phyloP scores from a whole-genome alignment of 257 asterid species.

The Nicotiana benthamiana region DNA sequence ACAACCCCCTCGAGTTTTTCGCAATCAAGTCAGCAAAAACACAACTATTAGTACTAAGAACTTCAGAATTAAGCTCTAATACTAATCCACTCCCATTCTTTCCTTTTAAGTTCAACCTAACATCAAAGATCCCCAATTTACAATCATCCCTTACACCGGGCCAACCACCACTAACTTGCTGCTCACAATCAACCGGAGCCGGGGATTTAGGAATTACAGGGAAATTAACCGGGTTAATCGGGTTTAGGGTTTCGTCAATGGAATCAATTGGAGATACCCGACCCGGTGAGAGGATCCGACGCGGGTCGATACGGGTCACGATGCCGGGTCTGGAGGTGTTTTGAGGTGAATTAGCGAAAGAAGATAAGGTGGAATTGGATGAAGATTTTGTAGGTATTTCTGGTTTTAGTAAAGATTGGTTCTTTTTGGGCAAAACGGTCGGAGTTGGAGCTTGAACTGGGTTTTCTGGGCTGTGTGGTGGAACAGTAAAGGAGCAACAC shows the following conservation, averaged over 20 bases:
- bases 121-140: slow-evolving; percentile 47
- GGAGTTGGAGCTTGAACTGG: slow-evolving; percentile 15
- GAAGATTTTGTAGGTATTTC: slow-evolving; percentile 30
- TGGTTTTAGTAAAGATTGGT: slow-evolving; percentile 16
- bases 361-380: slow-evolving; percentile 11
- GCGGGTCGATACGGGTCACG: slow-evolving; percentile 25
- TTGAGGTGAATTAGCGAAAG: slow-evolving; percentile 52
- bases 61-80: slow-evolving; percentile 70
- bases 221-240: slow-evolving; percentile 5
- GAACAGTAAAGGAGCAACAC: slow-evolving; percentile 77
- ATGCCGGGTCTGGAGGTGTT: slow-evolving; percentile 20
- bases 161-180: slow-evolving; percentile 1
- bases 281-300: slow-evolving; percentile 94
- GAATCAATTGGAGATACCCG: slow-evolving; percentile 77
- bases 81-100: slow-evolving; percentile 62
- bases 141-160: slow-evolving; percentile 26
- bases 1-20: slow-evolving; percentile 49
- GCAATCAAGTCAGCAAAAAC: slow-evolving; percentile 65
- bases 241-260: slow-evolving; percentile 18
- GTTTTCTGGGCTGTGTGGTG: slow-evolving; percentile 78
- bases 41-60: slow-evolving; percentile 54
- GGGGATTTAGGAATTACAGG: slow-evolving; percentile 30
- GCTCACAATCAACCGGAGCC: slow-evolving; percentile 17
- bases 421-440: slow-evolving; percentile 49
- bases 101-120: slow-evolving; percentile 75